Evolutionary conservation across 176 grass and related monocot species (phyloP), one percentile per base, ranked within the genome.

Genomic region (Metroxylon sagu): DNA sequence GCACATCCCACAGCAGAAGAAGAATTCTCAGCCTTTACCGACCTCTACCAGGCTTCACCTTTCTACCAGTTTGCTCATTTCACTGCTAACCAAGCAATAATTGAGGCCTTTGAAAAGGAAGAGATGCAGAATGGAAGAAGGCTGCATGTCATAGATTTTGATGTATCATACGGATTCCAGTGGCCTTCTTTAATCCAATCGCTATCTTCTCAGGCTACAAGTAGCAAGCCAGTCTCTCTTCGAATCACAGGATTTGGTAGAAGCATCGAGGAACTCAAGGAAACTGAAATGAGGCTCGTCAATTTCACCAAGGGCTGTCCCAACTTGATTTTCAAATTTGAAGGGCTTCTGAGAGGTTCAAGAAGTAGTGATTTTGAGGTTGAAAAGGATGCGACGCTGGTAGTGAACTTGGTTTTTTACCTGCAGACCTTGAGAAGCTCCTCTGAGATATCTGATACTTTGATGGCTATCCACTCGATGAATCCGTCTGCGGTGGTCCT

Each of bases 131-230:
- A 82, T 19, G 54, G 73, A 15, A 52, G 79, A 2, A 39, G 49
- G 16, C 72, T 95, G 67, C 91, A 95, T 56, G 67, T 95, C 51
- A 50, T 87, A 16, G 86, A 95, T 68, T 82, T 95, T 67, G 80
- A 95, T 63, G 86, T 79, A 4, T 84, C 71, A 0, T 84, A 90
- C 63, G 90, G 86, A 23, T 95, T 90, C 79, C 86, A 95, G 76
- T 95, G 90, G 90, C 90, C 90, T 26, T 95, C 86, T 3, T 61
- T 95, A 4, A 89, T 95, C 65, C 86, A 95, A 62, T 95, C 90
- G 43, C 62, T 95, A 8, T 87, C 80, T 3, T 59, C 84, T 51
- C 71, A 75, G 59, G 74, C 79, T 14, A 61, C 63, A 0, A 69
- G 26, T 26, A 54, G 18, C 19, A 62, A 61, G 18, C 50, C 67